Base-by-base conservation (phyloP, 2,329 filamentous ascomycete species). In the Fusarium praegraminearum region DNA sequence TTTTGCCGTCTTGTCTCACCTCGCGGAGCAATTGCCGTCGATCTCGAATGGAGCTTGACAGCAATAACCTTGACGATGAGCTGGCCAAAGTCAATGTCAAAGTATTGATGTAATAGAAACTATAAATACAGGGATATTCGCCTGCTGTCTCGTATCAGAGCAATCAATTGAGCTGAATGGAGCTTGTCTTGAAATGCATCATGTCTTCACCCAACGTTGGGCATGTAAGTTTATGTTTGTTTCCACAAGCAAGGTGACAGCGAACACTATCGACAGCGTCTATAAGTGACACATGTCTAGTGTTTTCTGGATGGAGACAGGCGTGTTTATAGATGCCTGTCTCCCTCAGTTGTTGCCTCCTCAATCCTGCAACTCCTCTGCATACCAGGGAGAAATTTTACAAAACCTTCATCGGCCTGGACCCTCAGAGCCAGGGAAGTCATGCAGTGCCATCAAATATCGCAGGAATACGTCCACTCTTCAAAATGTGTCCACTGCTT, bases 41-140 rank as follows among this genome's bases (percentile, higher is more conserved):
- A 52, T 40, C 49, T 52, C 26, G 13, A 26, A 55, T 47, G 52
- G 52, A 56, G 32, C 32, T 30, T 41, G 22, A 65, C 57, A 58
- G 60, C 28, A 36, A 43, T 35, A 24, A 55, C 46, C 57, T 40
- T 62, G 59, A 55, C 44, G 22, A 57, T 53, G 49, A 52, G 49
- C 18, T 52, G 49, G 30, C 40, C 12, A 30, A 41, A 33, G 18
- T 15, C 30, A 62, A 43, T 11, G 36, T 26, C 56, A 52, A 38
- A 43, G 28, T 26, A 30, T 15, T 24, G 35, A 30, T 52, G 22
- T 12, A 32, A 36, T 32, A 33, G 20, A 61, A 51, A 26, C 16
- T 26, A n/a, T 35, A n/a, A 7, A 26, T 30, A 13, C 20, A 30
- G 12, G 49, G 26, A 22, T 22, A 20, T 15, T 15, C n/a, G 24